Base-by-base conservation (phyloP, 1,284 basidiomycete species). In the Salmacisia buchloeana region DNA sequence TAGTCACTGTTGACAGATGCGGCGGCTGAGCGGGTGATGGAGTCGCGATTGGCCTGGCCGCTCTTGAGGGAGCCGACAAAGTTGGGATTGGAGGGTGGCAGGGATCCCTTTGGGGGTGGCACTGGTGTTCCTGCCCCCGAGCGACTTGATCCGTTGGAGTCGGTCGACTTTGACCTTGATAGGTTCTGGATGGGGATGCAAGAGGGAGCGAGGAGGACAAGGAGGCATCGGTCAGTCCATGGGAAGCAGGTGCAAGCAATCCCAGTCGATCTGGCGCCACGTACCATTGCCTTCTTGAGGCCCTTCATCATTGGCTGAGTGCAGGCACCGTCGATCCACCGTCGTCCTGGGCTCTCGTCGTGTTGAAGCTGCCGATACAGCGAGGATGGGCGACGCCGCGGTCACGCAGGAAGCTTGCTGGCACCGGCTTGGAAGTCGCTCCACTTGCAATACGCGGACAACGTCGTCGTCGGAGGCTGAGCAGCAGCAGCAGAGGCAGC, bases 201-300 rank as follows among this genome's bases (percentile, higher is more conserved):
- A 29, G 18, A 18, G 10, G n/a, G 27, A 15, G 52, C 13, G 41
- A 29, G 27, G 12, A 41, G 12, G 39, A 18, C 25, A 33, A 36
- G 35, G 5, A 35, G 4, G 18, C 45, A 35, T 45, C 41, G 25
- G 15, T 7, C 23, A 63, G 36, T 21, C 21, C 31, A 36, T 7
- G 12, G 57, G 33, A 15, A 52, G 58, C 25, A 27, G 27, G 27
- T 6, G 52, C 35, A 31, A 46, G 15, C 15, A 27, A n/a, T 29
- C 43, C 31, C 35, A 63, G n/a, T 3, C 35, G 18, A 18, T 27
- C 6, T 15, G 12, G 10, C 7, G 33, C 2, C 18, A 78, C 77
- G 45, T 66, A 79, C 77, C 77, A 79, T 78, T 3, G 77, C 77
- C 67, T 79, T 79, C 66, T 78, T 79, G 49, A 78, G 75, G 33